Percentiles rank a stretch among this genome's conserved stretches.
phyloP scores from a whole-genome alignment of 306 rosid genomes.

The Vicia sativa region DNA sequence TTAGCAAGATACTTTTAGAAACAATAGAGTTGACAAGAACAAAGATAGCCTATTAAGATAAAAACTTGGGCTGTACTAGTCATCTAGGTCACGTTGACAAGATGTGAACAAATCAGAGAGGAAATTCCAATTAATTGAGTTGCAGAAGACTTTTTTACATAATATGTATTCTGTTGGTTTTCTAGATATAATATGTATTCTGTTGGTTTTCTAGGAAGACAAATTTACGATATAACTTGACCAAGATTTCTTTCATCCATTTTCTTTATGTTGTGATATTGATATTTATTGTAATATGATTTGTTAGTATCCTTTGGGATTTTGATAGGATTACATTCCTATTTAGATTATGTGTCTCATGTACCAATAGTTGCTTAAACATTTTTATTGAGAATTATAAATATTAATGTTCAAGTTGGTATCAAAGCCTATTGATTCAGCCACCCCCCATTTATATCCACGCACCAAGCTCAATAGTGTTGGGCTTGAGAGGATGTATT shows the following conservation, averaged over 20 bases:
- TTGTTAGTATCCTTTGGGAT: too few relatives aligned
- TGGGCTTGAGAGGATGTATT: too few relatives aligned
- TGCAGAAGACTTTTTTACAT: constrained; percentile 7
- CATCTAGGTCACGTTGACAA: constrained; percentile 20
- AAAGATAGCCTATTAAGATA: too few relatives aligned
- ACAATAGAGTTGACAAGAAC: constrained; percentile 12
- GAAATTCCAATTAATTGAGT: constrained; percentile 24
- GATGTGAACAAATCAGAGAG: neutral
- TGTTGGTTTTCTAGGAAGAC: constrained; percentile 1
- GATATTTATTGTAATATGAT: too few relatives aligned
- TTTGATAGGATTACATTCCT: too few relatives aligned
- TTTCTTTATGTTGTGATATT: neutral
- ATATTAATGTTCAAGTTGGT: too few relatives aligned
- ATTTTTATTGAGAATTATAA: too few relatives aligned
- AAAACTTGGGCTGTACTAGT: constrained; percentile 14
- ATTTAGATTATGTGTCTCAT: too few relatives aligned
- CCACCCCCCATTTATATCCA: too few relatives aligned
- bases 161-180: constrained; percentile 11
- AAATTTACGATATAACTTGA: constrained; percentile 8
- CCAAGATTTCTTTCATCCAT: constrained; percentile 8
- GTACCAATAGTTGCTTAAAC: too few relatives aligned
- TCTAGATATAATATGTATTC: neutral
- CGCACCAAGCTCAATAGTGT: too few relatives aligned
- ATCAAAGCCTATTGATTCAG: too few relatives aligned
- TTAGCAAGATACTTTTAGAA: constrained; percentile 24